Evolutionary conservation across 352 stramenopile genomes (phyloP), one percentile per base, ranked within the genome.

Genomic region (Pythium folliculosum): DNA sequence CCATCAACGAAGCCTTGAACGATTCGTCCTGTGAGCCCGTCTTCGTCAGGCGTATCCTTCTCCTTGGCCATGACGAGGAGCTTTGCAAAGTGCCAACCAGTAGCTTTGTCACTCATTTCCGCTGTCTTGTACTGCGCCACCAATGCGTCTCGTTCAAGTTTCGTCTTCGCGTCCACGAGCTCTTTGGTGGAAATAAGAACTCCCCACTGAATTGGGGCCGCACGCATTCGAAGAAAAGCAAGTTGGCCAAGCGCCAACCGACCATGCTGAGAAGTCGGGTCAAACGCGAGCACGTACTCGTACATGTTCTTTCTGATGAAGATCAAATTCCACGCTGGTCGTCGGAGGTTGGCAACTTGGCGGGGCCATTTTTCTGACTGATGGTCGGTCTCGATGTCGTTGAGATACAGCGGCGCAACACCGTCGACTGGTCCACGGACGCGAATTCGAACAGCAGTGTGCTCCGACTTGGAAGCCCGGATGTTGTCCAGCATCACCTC

Each of bases 261-360:
- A 6, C 84, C 84, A n/a, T 67, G 62, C 35, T 71, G 77, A 10
- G 78, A 80, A 14, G 78, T 76, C 40, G 87, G 86, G 51, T 94
- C 86, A 49, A 95, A 74, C 8, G 84, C 82, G 56, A 95, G 52
- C 17, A 92, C 76, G 59, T 84, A 88, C 49, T 95, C 87, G 67
- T 95, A 95, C 87, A 95, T 95, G 51, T 94, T 93, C 67, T 88
- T 90, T 55, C 87, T 81, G 49, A 95, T 60, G 60, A 93, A 94
- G 53, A 95, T 91, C 45, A 94, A 75, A 60, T 91, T 92, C 87
- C 87, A 95, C 17, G 85, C 66, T 17, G 77, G 84, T 0, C 73
- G 77, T 55, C 69, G 72, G 16, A 95, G 69, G 7, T 73, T 61
- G 9, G 72, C 67, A 9, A 95, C 54, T 58, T 89, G 68, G 5